Evolutionary conservation across 140 eudicot genomes (phyloP), one percentile per base, ranked within the genome.

Genomic region (Stevia rebaudiana): DNA sequence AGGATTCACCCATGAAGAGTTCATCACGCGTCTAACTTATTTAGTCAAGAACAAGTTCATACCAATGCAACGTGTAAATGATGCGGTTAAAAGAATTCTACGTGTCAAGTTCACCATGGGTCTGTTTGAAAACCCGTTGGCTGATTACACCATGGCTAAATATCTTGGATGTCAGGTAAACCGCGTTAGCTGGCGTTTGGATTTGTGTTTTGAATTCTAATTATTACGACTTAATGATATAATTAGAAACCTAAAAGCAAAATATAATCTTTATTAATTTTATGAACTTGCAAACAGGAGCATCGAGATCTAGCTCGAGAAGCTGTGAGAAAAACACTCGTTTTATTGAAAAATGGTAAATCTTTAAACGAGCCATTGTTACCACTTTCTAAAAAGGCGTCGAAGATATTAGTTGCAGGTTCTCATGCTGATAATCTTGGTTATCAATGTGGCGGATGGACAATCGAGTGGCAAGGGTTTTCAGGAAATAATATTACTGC

Each of bases 401-500:
- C 62, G 1, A 76, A 65, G 68, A 69, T 82, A 9, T 68, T 82
- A 7, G 80, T 82, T 12, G 82, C 85, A 3, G 88, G 88, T 40
- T 76, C 78, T 12, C 88, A 82, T 35, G 85, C 82, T 1, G 59
- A 82, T 54, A 64, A 82, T 58, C 63, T 79, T 64, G 88, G 82
- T 6, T 63, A 62, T 15, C 85, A 79, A 25, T 79, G 82, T 21
- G 88, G 88, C 8, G 88, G 88, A 0, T 82, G 88, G 88, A 75
- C 80, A 6, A 76, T 79, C 5, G 19, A 42, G 12, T 79, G 85
- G 82, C 85, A 82, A 59, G 88, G 88, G 0, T 5, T 35, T 7
- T 12, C 60, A 2, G 87, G 83, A 42, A 81, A 81, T 71, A 66
- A 78, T 64, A 21, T 24, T 11, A 79, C 84, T 3, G 13, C 57